These are phyloP conservation scores for Parachaetomium inaequale DNA, from an alignment of 495 filamentous ascomycete species.

Conservation along the genomic window DNA sequence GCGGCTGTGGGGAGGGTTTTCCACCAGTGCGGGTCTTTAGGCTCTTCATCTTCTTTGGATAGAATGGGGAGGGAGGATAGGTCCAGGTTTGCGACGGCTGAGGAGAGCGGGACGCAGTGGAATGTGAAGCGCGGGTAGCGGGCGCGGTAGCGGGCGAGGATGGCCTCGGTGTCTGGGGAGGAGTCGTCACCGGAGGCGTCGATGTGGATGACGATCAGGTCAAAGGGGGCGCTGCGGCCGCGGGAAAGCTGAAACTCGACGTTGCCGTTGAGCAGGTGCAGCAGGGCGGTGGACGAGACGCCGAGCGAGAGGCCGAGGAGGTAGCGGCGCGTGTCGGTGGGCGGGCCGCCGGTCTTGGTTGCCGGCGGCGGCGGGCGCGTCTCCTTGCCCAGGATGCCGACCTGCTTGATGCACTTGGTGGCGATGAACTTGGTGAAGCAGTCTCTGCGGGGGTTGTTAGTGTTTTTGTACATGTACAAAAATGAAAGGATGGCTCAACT, in stretches of 20 bases:
- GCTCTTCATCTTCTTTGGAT: no score
- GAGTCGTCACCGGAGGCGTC: slow-evolving; percentile 35
- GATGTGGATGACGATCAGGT: slow-evolving; percentile 64
- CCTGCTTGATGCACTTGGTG: slow-evolving; percentile 73
- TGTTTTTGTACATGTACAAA: not conserved
- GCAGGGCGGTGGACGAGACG: slow-evolving; percentile 70
- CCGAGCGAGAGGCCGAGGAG: slow-evolving; percentile 82
- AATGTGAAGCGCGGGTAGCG: slow-evolving; percentile 61
- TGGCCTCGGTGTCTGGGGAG: not conserved
- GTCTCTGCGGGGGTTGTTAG: slow-evolving; percentile 47
- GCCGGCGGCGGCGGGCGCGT: slow-evolving; percentile 37
- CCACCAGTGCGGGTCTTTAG: not conserved
- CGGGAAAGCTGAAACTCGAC: slow-evolving; percentile 55
- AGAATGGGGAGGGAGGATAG: no score
- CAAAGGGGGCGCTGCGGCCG: slow-evolving; percentile 56
- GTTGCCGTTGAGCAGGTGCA: slow-evolving; percentile 71
- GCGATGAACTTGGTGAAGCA: slow-evolving; percentile 75
- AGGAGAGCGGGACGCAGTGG: slow-evolving; percentile 53
- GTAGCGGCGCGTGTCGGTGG: slow-evolving; percentile 47
- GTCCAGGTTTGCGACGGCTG: slow-evolving; percentile 48
- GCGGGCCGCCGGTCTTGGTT: slow-evolving; percentile 40
- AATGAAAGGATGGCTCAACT: not conserved
- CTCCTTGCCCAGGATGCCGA: slow-evolving; percentile 54
- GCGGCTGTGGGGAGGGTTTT: slow-evolving; percentile 69
- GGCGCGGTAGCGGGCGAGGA: slow-evolving; percentile 27